Evolutionary conservation across 2,329 filamentous ascomycete genomes (phyloP), one percentile per base, ranked within the genome.

Genomic region (Pseudopyricularia javanii): DNA sequence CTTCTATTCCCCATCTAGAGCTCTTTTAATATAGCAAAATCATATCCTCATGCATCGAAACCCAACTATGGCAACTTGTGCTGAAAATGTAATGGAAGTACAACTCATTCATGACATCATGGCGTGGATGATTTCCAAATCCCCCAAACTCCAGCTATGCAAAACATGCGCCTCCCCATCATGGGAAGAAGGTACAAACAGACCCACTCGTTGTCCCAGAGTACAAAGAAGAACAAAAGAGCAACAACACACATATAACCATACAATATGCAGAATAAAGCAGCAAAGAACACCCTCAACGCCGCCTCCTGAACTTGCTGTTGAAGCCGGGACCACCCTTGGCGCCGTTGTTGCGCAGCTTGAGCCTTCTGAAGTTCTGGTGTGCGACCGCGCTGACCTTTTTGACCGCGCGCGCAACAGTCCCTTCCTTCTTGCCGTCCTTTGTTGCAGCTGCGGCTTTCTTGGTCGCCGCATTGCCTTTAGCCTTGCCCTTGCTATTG

Each of bases 351-450:
- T 83, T 83, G 59, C 71, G 73, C 61, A 52, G 67, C 70, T 86
- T 85, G 55, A 86, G 64, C 53, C 79, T 69, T 63, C 80, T 80
- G 65, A 85, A 86, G 67, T 86, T 86, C 56, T 80, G 74, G 59
- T 84, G 77, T 14, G 82, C 81, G 58, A 80, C 65, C 56, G 79
- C 79, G 60, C 79, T 82, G 50, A 85, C 78, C 68, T 84, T 86
- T 59, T 74, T 74, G 24, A 68, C 71, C 6, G 70, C 70, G 63
- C 75, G 78, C 62, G 74, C 75, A 47, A 80, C 69, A 34, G 66
- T 64, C 15, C 57, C 35, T 17, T 55, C 53, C 17, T 32, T 52
- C 7, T 63, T 63, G 58, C 7, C 62, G 59, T 55, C 62, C 35
- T 54, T 59, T 54, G 55, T n/a, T n/a, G 60, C 59, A 47, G 66